Conservation (phyloP, 768 basidiomycete genomes). For the Dendrothele bispora region DNA sequence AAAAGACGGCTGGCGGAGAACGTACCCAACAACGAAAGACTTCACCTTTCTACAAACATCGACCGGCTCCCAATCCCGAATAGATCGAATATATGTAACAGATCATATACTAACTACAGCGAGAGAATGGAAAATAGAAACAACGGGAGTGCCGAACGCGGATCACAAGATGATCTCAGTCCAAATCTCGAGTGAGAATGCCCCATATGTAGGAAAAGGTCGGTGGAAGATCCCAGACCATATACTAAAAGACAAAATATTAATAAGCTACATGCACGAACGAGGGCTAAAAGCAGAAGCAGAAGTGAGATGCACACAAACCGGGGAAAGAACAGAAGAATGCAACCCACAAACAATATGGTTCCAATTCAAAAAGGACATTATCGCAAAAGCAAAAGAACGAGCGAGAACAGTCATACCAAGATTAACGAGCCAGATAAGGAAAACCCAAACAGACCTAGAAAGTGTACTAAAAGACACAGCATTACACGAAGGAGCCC, state of each 20-base stretch:
- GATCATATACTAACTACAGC: constrained; percentile 3
- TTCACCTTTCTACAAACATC: constrained; percentile 26
- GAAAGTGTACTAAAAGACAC: neutral
- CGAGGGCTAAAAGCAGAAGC: neutral
- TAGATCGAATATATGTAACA: constrained; percentile 34
- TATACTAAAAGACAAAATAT: constrained; percentile 17
- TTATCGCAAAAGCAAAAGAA: constrained; percentile 5
- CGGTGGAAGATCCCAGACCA: constrained; percentile 26
- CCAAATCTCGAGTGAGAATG: constrained; percentile 12
- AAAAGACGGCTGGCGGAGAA: constrained; percentile 30
- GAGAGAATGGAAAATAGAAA: constrained; percentile 23
- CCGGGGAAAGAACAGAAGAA: neutral
- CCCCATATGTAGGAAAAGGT: constrained; percentile 29
- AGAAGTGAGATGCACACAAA: constrained; percentile 4
- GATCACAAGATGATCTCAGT: constrained; percentile 33
- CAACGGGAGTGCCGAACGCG: constrained; percentile 14
- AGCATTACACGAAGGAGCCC: neutral
- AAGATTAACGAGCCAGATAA: constrained; percentile 2
- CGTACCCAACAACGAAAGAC: constrained; percentile 14
- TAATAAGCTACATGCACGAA: constrained; percentile 4
- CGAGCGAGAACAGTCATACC: constrained; percentile 9
- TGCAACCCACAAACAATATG: constrained; percentile 8
- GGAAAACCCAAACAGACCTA: neutral
- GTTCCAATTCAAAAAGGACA: constrained; percentile 3
- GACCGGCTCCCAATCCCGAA: constrained; percentile 20